Evolutionary conservation across 1,284 basidiomycete species (phyloP), one percentile per base, ranked within the genome.

Genomic region (Ceratobasidium sp.): DNA sequence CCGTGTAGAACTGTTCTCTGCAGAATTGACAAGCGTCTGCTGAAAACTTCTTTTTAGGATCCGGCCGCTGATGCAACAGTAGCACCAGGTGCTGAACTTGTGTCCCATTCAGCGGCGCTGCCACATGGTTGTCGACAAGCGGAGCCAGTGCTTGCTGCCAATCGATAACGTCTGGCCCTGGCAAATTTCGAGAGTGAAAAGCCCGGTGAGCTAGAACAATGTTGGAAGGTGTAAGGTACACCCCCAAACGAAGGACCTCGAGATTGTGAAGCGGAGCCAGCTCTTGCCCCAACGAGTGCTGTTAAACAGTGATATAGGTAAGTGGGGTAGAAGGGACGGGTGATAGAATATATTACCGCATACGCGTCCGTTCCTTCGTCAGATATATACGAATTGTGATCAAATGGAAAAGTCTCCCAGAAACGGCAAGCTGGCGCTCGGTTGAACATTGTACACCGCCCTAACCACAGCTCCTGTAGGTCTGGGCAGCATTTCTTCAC

Each of bases 381-480:
- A 2, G 74, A 56, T 3, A 76, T 33, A 40, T 76, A 76, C 20
- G 74, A 56, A 23, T 76, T 44, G 26, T 76, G 74, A 46, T 76
- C 74, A 33, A 67, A 67, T 15, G 74, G 74, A 52, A 76, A 76
- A 12, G 23, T n/a, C 26, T 17, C 54, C 74, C 74, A 76, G 52
- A 76, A 76, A 3, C 17, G 50, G 44, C 74, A 76, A 13, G 74
- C 74, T 23, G 64, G 74, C 12, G 44, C 13, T 46, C 64, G 48
- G 44, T 76, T 76, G 33, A 76, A 76, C 74, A 76, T 76, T 2
- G 74, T 76, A 42, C 74, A 76, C 23, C 74, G 48, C 23, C 74
- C 74, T 13, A 76, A 44, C 42, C 64, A 42, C 3, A 76, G 40
- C 33, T 67, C 64, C 54, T 76, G 64, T n/a, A 76, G 50, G 26